Conservation (phyloP, 345 rosid genomes). For the Euphorbia peplus region DNA sequence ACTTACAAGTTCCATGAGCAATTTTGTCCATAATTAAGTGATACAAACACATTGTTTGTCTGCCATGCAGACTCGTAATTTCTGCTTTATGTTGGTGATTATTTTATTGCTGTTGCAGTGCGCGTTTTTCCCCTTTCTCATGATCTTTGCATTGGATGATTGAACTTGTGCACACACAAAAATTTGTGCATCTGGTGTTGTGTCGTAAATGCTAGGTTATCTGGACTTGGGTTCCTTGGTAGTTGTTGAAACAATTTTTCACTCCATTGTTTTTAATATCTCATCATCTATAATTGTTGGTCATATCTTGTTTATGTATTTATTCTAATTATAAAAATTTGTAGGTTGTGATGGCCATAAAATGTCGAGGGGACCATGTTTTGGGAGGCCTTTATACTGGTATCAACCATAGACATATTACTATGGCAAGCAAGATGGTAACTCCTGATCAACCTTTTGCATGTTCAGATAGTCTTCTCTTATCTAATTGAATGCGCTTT, state of each 20-base stretch:
- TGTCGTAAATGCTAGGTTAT: not conserved
- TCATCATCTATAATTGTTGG: constrained; percentile 1
- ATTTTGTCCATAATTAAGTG: too few species aligned
- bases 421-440: constrained; percentile 97
- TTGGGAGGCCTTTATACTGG: constrained; percentile 82
- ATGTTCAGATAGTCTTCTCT: constrained; percentile 9
- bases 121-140: not conserved
- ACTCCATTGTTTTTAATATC: not conserved
- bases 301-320: not conserved
- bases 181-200: not conserved
- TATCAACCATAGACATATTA: constrained; percentile 68
- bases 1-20: too few species aligned
- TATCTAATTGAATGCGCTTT: constrained; percentile 2
- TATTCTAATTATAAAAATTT: not conserved
- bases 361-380: constrained; percentile 75
- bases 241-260: constrained; percentile 8
- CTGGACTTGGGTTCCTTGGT: not conserved
- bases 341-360: constrained; percentile 88
- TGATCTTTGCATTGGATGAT: not conserved
- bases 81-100: not conserved
- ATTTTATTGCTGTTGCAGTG: not conserved
- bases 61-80: not conserved
- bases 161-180: not conserved
- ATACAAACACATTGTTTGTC: too few species aligned
- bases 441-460: not conserved